Evolutionary conservation across 2,329 filamentous ascomycete genomes (phyloP), one percentile per base, ranked within the genome.

Genomic region (Paraconiothyrium brasiliense): DNA sequence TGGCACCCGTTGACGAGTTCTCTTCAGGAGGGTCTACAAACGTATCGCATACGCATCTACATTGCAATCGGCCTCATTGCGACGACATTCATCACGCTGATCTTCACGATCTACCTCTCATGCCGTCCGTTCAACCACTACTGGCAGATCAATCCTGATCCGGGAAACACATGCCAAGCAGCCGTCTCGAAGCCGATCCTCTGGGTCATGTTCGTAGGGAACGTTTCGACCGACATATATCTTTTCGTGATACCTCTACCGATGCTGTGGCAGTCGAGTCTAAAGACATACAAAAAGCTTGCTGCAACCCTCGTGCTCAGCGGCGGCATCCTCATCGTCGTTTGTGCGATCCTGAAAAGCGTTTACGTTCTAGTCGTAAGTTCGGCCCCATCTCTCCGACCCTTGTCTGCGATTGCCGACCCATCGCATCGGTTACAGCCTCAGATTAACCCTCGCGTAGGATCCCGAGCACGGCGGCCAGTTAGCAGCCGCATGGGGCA

Each of bases 61-160:
- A 71, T 86, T 47, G 85, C 84, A 7, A 86, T 86, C 60, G 76
- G 67, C 2, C 66, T 87, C 39, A 81, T 88, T 37, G 76, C 75
- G 0, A 65, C 64, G 1, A 86, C 84, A 2, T 89, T 84, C 62
- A 57, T 87, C 24, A 78, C 78, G 0, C 81, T 83, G 3, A 75
- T 86, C 30, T 74, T 84, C 46, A 82, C 83, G 2, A 81, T 87
- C 37, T 80, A 85, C 22, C 74, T 84, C 1, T 81, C 82, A 5
- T 89, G 87, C 63, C 79, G 79, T 14, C 86, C 86, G 0, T 82
- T 88, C 57, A 64, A 77, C 24, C 82, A 81, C 41, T 85, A 86
- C 69, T 89, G 86, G 86, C 86, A 89, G 69, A 86, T 89, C 55
- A 77, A 82, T 51, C 87, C 87, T 0, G 73, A 89, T 27, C 87